Percentiles rank a stretch among this genome's conserved stretches.
phyloP scores from a whole-genome alignment of 495 filamentous ascomycete genomes.

The Penicillium atrosanguineum region DNA sequence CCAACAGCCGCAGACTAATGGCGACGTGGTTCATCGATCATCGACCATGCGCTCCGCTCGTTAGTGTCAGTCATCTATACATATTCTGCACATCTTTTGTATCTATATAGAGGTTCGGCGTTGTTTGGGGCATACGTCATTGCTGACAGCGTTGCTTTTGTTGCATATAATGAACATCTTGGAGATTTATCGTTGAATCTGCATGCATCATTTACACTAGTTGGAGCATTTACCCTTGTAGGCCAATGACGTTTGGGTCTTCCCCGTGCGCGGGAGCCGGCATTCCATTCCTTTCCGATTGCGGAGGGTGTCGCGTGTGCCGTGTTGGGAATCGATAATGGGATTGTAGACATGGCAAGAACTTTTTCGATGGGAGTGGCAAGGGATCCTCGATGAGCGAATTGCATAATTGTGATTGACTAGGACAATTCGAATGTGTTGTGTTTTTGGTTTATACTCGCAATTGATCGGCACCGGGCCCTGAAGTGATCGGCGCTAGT shows the following conservation, averaged over 20 bases:
- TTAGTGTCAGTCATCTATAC: conserved; percentile 1
- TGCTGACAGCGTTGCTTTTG: neutral
- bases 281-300: conserved; percentile 10
- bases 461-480: conserved; percentile 6
- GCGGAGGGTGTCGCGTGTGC: neutral
- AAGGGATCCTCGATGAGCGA: neutral
- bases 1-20: conserved; percentile 10
- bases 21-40: conserved; percentile 29
- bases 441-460: neutral
- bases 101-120: conserved; percentile 9
- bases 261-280: neutral
- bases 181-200: neutral
- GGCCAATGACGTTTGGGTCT: neutral
- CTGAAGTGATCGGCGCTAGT: conserved; percentile 7
- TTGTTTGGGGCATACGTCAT: neutral
- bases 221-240: neutral
- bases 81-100: neutral
- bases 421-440: neutral
- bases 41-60: conserved; percentile 29
- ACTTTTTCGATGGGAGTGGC: neutral
- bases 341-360: neutral
- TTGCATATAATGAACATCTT: neutral
- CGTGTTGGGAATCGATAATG: neutral
- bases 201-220: neutral
- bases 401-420: neutral